These are phyloP conservation scores for Solanum tarijense DNA, from an alignment of 257 asterid species.

Conservation along the genomic window DNA sequence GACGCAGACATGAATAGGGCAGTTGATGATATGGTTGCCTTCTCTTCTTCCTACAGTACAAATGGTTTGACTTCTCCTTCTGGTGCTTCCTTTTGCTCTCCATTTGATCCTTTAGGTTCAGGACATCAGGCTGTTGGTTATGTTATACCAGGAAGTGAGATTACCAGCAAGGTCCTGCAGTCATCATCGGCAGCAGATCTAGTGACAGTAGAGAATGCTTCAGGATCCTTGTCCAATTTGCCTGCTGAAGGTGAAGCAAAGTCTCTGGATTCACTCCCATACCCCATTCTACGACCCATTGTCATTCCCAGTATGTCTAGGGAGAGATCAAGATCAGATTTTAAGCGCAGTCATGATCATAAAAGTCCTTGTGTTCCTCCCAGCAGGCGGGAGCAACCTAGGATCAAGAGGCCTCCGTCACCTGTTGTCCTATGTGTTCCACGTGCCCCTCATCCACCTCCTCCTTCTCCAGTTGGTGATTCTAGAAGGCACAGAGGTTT, in stretches of 20 bases:
- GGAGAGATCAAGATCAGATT: conserved; percentile 84
- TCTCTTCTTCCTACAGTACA: conserved; percentile 96
- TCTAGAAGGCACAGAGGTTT: conserved; percentile 89
- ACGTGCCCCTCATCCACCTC: conserved; percentile 95
- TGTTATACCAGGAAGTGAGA: conserved; percentile 81
- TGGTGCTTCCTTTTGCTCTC: conserved; percentile 88
- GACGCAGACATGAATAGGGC: conserved; percentile 93
- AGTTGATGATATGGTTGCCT: conserved; percentile 99
- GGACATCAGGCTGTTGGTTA: conserved; percentile 73
- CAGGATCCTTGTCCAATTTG: conserved; percentile 57
- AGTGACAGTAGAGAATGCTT: conserved; percentile 60
- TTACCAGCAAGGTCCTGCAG: conserved; percentile 73
- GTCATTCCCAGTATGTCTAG: conserved; percentile 89
- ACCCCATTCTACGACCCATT: conserved; percentile 91
- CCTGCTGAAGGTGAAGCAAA: conserved; percentile 67
- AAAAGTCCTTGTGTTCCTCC: conserved; percentile 96
- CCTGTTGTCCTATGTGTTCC: conserved; percentile 99
- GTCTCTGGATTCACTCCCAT: conserved; percentile 78
- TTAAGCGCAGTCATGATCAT: conserved; percentile 67
- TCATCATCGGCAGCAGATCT: conserved; percentile 66
- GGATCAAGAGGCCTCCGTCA: conserved; percentile 94
- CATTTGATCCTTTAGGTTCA: conserved; percentile 78
- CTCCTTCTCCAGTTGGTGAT: conserved; percentile 91
- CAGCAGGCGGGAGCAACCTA: conserved; percentile 82
- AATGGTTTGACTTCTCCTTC: conserved; percentile 97